A percentile compares a stretch with the other conserved stretches of the same genome.
Evolutionary conservation across 225 moss, liverwort and hornwort species (phyloP).

Genomic region (Bryoerythrophyllum caledonicum): DNA sequence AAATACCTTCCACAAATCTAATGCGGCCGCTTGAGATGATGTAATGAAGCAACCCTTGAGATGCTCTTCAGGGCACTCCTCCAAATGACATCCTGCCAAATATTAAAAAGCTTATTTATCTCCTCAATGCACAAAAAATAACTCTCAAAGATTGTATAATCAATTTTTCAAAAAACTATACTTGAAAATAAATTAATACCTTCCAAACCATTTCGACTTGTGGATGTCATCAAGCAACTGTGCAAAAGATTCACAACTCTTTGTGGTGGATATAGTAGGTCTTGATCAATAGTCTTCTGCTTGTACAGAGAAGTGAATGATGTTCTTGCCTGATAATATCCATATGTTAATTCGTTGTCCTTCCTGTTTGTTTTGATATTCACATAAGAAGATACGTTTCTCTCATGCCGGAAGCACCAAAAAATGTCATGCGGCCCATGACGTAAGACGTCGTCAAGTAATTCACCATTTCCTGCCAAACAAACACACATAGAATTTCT

Average conservation of each 20-base stretch:
- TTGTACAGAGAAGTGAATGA: not conserved
- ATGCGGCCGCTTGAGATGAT: no score
- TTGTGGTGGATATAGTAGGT: not conserved
- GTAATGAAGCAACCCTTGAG: not conserved
- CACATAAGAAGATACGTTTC: not conserved
- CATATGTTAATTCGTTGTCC: not conserved
- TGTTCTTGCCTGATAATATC: not conserved
- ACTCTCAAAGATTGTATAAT: no score
- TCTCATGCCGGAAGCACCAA: not conserved
- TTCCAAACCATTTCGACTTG: not conserved
- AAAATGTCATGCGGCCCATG: not conserved
- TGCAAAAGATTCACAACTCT: not conserved
- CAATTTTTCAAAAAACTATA: not conserved
- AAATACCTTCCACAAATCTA: no score
- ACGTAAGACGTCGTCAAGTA: not conserved
- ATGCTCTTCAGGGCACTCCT: not conserved
- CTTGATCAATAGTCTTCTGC: not conserved
- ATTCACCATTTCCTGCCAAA: not conserved
- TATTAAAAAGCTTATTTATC: not conserved
- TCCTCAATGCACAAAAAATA: not conserved
- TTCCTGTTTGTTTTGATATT: not conserved
- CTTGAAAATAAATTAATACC: not conserved
- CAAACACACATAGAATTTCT: no score
- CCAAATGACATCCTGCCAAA: not conserved
- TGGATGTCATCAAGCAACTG: not conserved